Evolutionary conservation across 257 asterid species (phyloP).

Genomic region (Coffea canephora): DNA sequence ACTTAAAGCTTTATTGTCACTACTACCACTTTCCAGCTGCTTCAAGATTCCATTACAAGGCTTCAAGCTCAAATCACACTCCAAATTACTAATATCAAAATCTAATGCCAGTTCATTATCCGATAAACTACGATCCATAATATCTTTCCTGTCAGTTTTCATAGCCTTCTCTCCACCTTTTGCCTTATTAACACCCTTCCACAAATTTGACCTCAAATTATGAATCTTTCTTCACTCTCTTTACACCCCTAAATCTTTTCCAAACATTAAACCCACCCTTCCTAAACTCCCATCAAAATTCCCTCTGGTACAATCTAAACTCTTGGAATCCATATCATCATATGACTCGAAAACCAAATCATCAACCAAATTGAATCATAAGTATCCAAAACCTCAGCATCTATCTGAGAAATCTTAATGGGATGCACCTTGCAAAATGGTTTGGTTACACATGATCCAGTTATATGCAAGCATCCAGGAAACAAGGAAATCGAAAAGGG

Average conservation of each 20-base stretch:
- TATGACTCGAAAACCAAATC: constrained; percentile 12
- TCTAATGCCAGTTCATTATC: constrained; percentile 26
- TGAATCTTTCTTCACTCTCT: constrained; percentile 24
- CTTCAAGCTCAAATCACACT: constrained; percentile 39
- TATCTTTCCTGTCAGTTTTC: constrained; percentile 19
- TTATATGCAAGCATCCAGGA: constrained; percentile 38
- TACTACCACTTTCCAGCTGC: constrained; percentile 48
- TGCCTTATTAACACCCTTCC: constrained; percentile 14
- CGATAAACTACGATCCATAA: constrained; percentile 16
- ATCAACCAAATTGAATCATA: constrained; percentile 31
- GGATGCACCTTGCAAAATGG: constrained; percentile 49
- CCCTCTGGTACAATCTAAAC: constrained; percentile 29
- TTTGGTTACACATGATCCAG: constrained; percentile 41
- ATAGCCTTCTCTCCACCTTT: constrained; percentile 25
- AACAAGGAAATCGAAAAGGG: constrained; percentile 39
- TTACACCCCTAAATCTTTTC: constrained; percentile 44
- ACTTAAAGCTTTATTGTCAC: constrained; percentile 45
- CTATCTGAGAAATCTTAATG: constrained; percentile 50
- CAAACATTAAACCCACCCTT: constrained; percentile 41
- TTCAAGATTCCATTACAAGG: constrained; percentile 60
- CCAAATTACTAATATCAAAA: constrained; percentile 25
- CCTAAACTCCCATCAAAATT: constrained; percentile 19
- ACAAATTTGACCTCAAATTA: constrained; percentile 23
- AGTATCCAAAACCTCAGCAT: constrained; percentile 37
- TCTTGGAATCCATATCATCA: constrained; percentile 32